Evolutionary conservation across 441 rosid species (phyloP), one percentile per base, ranked within the genome.

Genomic region (Populus hybrid): DNA sequence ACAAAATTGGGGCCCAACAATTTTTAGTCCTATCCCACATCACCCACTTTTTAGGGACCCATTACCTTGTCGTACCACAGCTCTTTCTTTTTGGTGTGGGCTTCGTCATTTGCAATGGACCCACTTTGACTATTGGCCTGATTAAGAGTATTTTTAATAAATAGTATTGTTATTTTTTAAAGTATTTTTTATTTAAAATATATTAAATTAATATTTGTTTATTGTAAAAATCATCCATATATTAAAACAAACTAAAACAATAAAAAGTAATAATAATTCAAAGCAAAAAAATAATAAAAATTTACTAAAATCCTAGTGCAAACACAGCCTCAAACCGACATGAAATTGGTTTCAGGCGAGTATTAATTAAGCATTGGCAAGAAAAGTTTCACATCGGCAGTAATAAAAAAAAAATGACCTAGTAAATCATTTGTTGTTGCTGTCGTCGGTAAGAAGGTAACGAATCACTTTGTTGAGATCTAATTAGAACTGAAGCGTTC

Each of bases 121-220:
- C 86, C 86, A 82, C 85, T 84, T 84, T 86, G 89, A 86, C 89
- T 72, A 42, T 42, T 73, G 73, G 79, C 83, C 73, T 71, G 46
- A 57, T 26, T 73, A 7, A 8, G 20, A 1, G 34, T 5, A 5
- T 32, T 5, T 32, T 32, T 3, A 32, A 32, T 4, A 32, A 32
- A 32, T 32, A 32, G 6, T 32, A 6, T 5, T 5, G 8, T 34
- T 34, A 28, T 6, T 34, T 32, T 5, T 32, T 32, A 32, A 32
- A 32, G 1, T 32, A 32, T 32, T 32, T 34, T 34, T 32, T 32
- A 32, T 32, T 32, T 32, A 32, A 32, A 34, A 34, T 6, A 6
- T 34, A 34, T 34, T 34, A 6, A 34, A 34, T 34, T 34, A 34
- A 6, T 6, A 34, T 6, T 1, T 34, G 1, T 34, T 34, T 6